Evolutionary conservation across 2,329 filamentous ascomycete species (phyloP), one percentile per base, ranked within the genome.

Genomic region (Phyllosticta paracitricarpa): DNA sequence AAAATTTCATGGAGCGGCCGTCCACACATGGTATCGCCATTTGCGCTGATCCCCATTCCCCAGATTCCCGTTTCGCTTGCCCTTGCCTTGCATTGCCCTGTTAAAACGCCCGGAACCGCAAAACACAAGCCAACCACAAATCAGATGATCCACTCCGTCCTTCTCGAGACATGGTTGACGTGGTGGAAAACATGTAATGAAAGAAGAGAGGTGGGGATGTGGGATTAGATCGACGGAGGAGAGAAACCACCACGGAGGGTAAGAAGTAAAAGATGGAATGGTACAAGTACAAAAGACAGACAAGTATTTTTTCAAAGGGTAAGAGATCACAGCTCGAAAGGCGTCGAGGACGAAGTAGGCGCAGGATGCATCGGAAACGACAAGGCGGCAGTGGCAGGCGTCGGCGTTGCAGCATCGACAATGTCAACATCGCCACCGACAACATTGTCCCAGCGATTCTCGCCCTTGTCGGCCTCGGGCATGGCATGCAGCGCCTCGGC

Each of bases 381-480:
- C 28, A 30, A 30, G 6, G 28, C 28, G 9, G 28, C 28, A 5
- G 40, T 48, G 14, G 14, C 40, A 48, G 40, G 40, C 40, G 40
- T 48, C 6, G 40, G 40, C 40, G 40, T 48, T n/a, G 40, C 14
- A n/a, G 40, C 40, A n/a, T 48, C 40, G 14, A n/a, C 40, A 17
- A n/a, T 5, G 14, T 48, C 40, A 5, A 17, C 12, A 7, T 48
- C 17, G 35, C 53, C 64, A 53, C 63, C 65, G 19, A 67, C 63
- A 33, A 86, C 83, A 70, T 90, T 88, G 64, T 91, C 87, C 0
- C 85, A 85, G 61, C 91, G 75, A 89, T 90, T 96, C 7, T 86
- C 82, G 1, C 92, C 93, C 74, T 91, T 92, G 80, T 97, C 92
- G 67, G 93, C 90, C 0, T 89, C 85, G 0, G 88, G 93, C 4